These are phyloP conservation scores for Ganoderma resinaceum DNA, from an alignment of 1,284 basidiomycete genomes.

Conservation along the genomic window DNA sequence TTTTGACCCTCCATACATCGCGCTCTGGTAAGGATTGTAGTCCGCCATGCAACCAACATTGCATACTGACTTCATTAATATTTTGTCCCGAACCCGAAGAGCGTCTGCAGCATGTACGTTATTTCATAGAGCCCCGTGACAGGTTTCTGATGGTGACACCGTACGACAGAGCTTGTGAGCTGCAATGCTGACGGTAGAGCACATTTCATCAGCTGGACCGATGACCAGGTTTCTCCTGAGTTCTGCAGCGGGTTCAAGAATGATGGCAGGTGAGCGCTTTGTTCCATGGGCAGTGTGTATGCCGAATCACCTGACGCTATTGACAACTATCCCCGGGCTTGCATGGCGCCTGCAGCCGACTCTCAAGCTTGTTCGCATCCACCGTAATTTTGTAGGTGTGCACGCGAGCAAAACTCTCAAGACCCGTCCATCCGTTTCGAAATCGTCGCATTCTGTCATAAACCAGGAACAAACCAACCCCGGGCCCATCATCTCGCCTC, in stretches of 20 bases:
- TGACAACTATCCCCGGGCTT: not conserved
- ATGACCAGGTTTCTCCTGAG: not conserved
- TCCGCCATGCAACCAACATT: not conserved
- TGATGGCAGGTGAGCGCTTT: not conserved
- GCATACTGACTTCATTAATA: too few species aligned
- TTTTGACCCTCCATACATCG: not conserved
- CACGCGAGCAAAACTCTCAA: not conserved
- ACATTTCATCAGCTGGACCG: not conserved
- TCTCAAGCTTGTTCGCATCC: not conserved
- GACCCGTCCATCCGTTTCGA: not conserved
- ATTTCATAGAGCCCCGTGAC: not conserved
- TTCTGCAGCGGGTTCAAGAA: not conserved
- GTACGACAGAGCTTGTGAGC: not conserved
- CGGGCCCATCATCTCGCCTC: not conserved
- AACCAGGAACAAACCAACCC: not conserved
- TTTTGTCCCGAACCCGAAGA: not conserved
- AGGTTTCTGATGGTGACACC: not conserved
- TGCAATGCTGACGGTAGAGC: not conserved
- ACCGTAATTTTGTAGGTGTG: not conserved
- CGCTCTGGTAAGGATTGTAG: not conserved
- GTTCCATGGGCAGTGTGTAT: not conserved
- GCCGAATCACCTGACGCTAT: not conserved
- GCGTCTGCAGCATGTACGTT: not conserved
- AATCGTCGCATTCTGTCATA: not conserved
- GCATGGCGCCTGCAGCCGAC: not conserved